Base-by-base conservation (phyloP, 352 stramenopile species). In the Aphanomyces cochlioides region DNA sequence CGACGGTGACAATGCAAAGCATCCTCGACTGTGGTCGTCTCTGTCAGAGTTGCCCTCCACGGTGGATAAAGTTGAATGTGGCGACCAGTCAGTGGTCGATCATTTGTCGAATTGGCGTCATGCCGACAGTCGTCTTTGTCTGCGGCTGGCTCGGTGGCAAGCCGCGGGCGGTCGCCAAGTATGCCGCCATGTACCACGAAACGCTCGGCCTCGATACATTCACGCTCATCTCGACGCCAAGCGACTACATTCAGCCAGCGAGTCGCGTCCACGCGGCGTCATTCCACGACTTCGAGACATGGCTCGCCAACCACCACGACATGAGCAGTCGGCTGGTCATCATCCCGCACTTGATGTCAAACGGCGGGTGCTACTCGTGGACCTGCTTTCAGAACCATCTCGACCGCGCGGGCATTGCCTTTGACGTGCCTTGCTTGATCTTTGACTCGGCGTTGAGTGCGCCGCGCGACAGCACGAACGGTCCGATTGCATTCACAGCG, bases 311-410 rank as follows among this genome's bases (percentile, higher is more conserved):
- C 17, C 43, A 12, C 43, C 43, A 50, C 10, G 15, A 36, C 50
- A 19, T 3, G 17, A 19, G 1, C 50, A 28, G 1, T 7, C 15
- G 17, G 15, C 15, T 58, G 17, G 7, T 19, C 7, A 8, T 58
- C 36, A 10, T 58, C 19, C 7, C 17, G 50, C 50, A 58, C 2
- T 12, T 19, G 17, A 19, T 58, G 50, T 58, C 50, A 1, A 58
- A 58, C 17, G 50, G 50, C 50, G 50, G 50, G 21, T 58, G 50
- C 50, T 58, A 36, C 8, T 58, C 50, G 7, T 58, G 50, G 50
- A 37, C 1, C 21, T 58, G 50, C 50, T 36, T 58, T 2, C 8
- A 58, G 21, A 19, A 8, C 7, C 50, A 58, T 19, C 15, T 58
- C 7, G 17, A 37, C 50, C 50, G 21, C 15, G 50, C 50, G 1